Conservation (phyloP, 1,284 basidiomycete species). For the Amylostereum areolatum region DNA sequence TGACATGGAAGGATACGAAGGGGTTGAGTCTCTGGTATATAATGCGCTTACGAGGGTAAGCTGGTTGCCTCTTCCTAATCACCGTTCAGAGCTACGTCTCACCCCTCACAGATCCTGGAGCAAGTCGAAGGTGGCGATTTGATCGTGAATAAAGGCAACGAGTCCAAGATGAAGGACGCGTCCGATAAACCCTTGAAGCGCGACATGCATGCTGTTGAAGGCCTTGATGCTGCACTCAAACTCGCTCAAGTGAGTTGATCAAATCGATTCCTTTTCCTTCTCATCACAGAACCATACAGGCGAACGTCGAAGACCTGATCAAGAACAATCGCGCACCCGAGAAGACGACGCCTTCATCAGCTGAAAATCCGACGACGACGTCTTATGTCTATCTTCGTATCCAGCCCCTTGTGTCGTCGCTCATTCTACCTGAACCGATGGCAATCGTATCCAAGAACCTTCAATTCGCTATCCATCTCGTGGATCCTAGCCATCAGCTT, state of each 20-base stretch:
- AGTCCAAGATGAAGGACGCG: slow-evolving; percentile 58
- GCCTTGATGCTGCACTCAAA: slow-evolving; percentile 78
- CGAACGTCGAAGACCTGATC: slow-evolving; percentile 73
- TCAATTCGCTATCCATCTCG: slow-evolving; percentile 81
- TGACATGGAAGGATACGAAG: slow-evolving; percentile 95
- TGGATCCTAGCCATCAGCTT: slow-evolving; percentile 77
- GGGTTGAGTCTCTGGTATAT: slow-evolving; percentile 94
- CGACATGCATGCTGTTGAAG: slow-evolving; percentile 80
- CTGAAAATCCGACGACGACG: slow-evolving; percentile 75
- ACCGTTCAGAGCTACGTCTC: slow-evolving; percentile 1
- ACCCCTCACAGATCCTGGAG: slow-evolving; percentile 67
- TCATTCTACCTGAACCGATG: slow-evolving; percentile 33
- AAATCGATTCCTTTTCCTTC: background rate
- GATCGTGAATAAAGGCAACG: slow-evolving; percentile 81
- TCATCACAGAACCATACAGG: slow-evolving; percentile 35
- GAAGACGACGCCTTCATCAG: slow-evolving; percentile 32
- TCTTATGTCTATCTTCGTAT: slow-evolving; percentile 92
- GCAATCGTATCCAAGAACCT: slow-evolving; percentile 45
- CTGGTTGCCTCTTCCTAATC: slow-evolving; percentile 8
- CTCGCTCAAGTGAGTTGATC: slow-evolving; percentile 58
- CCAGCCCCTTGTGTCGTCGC: slow-evolving; percentile 74
- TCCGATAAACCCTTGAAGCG: slow-evolving; percentile 35
- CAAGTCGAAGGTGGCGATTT: slow-evolving; percentile 93
- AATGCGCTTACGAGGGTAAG: slow-evolving; percentile 72
- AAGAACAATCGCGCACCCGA: slow-evolving; percentile 47